Conservation (phyloP, 306 rosid species). For the Prunus armeniaca region DNA sequence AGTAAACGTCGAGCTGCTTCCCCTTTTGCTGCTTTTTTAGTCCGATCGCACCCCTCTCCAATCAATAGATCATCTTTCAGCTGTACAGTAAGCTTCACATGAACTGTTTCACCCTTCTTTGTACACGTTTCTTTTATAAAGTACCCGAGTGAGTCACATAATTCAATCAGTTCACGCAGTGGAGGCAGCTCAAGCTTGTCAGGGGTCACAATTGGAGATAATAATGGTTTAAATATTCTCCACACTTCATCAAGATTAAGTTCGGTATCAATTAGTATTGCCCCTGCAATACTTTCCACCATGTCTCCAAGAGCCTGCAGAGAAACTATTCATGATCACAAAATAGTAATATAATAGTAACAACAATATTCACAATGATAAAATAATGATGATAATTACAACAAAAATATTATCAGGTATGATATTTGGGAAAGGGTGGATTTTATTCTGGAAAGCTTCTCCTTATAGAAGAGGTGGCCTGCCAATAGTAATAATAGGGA, state of each 20-base stretch:
- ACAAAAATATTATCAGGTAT: neutral
- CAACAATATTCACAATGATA: neutral
- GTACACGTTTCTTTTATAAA: slow-evolving; percentile 52
- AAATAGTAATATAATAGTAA: slow-evolving; percentile 6
- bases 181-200: slow-evolving; percentile 90
- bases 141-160: slow-evolving; percentile 76
- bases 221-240: slow-evolving; percentile 69
- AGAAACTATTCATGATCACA: slow-evolving; percentile 13
- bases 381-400: neutral
- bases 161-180: slow-evolving; percentile 56
- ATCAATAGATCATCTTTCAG: slow-evolving; percentile 52
- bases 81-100: slow-evolving; percentile 63
- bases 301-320: slow-evolving; percentile 88
- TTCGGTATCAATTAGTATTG: slow-evolving; percentile 74
- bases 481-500: neutral
- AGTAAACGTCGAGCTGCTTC: slow-evolving; percentile 71
- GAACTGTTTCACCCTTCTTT: slow-evolving; percentile 45
- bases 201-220: slow-evolving; percentile 94
- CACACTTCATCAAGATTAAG: slow-evolving; percentile 78
- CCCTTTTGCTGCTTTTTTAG: slow-evolving; percentile 69
- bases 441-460: too few species aligned
- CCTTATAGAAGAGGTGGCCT: neutral
- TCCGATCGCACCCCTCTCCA: slow-evolving; percentile 48
- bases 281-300: slow-evolving; percentile 94
- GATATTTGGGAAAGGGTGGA: neutral